These are phyloP conservation scores for Pezicula neosporulosa DNA, from an alignment of 2,329 filamentous ascomycete genomes.

Conservation along the genomic window DNA sequence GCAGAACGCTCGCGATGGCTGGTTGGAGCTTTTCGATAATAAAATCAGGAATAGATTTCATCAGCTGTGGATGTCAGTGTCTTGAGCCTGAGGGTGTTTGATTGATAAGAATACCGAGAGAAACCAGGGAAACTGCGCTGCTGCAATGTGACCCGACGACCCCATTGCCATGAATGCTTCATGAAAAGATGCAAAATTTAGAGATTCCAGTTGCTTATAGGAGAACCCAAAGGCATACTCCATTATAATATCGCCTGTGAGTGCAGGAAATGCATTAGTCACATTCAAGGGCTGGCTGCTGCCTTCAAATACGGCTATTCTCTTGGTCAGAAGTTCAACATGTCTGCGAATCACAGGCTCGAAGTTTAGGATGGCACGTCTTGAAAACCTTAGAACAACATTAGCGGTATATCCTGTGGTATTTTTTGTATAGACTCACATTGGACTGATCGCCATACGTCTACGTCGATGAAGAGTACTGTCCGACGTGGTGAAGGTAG, in stretches of 20 bases:
- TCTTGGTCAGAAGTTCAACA: neutral
- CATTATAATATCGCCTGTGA: constrained; percentile 3
- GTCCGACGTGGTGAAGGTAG: neutral
- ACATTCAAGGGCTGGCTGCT: neutral
- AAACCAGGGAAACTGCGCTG: neutral
- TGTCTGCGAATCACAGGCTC: constrained; percentile 1
- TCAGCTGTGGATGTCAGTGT: neutral
- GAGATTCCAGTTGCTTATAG: neutral
- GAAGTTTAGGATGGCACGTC: neutral
- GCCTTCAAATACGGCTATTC: neutral
- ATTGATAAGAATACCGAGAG: neutral
- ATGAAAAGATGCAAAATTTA: constrained; percentile 2
- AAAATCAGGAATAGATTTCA: neutral
- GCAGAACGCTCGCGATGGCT: neutral
- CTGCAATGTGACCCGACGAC: neutral
- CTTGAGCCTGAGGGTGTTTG: neutral
- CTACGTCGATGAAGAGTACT: neutral
- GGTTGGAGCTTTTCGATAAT: neutral
- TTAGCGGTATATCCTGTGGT: neutral
- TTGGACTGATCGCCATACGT: constrained; percentile 3
- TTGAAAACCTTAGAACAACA: neutral
- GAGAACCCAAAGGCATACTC: constrained; percentile 3
- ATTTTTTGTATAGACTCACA: neutral
- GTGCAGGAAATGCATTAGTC: constrained; percentile 1
- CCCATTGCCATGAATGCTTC: constrained; percentile 1